phyloP scores from a whole-genome alignment of 768 basidiomycete species.

The Mrakia frigida region DNA sequence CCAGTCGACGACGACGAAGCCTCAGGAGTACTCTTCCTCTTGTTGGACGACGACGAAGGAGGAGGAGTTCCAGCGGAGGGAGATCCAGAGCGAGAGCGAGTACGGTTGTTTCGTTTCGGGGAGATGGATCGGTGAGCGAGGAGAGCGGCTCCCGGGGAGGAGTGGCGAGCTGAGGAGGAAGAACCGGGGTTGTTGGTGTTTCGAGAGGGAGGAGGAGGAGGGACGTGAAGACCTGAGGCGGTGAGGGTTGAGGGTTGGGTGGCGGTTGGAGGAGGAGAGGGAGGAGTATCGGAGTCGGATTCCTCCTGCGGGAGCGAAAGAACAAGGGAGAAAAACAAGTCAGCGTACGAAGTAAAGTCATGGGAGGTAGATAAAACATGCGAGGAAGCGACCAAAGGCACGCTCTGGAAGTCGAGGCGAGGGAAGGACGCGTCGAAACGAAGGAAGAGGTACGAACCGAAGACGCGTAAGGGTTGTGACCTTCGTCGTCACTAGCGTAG shows the following conservation, averaged over 20 bases:
- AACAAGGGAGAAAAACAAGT: background rate
- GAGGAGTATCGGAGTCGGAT: conserved; percentile 20
- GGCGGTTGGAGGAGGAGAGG: conserved; percentile 10
- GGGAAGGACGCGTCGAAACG: too few relatives aligned
- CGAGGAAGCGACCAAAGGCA: background rate
- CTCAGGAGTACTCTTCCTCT: conserved; percentile 28
- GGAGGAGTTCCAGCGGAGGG: background rate
- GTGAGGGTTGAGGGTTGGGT: background rate
- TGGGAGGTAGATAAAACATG: background rate
- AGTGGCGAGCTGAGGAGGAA: background rate
- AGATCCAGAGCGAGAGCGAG: conserved; percentile 1
- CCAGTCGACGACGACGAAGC: background rate
- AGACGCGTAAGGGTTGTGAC: conserved; percentile 27
- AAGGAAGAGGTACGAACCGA: background rate
- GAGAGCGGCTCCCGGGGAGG: conserved; percentile 26
- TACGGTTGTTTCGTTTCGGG: conserved; percentile 8
- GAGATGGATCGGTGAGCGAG: conserved; percentile 30
- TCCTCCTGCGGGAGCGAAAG: conserved; percentile 10
- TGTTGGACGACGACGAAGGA: conserved; percentile 4
- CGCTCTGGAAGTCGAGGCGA: too few relatives aligned
- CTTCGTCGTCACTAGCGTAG: conserved; percentile 22
- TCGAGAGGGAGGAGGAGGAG: conserved; percentile 7
- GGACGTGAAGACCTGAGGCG: conserved; percentile 16
- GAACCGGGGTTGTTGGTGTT: background rate
- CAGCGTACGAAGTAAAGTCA: background rate